Base-by-base conservation (phyloP, 2,329 filamentous ascomycete species). In the Fusarium sp. region DNA sequence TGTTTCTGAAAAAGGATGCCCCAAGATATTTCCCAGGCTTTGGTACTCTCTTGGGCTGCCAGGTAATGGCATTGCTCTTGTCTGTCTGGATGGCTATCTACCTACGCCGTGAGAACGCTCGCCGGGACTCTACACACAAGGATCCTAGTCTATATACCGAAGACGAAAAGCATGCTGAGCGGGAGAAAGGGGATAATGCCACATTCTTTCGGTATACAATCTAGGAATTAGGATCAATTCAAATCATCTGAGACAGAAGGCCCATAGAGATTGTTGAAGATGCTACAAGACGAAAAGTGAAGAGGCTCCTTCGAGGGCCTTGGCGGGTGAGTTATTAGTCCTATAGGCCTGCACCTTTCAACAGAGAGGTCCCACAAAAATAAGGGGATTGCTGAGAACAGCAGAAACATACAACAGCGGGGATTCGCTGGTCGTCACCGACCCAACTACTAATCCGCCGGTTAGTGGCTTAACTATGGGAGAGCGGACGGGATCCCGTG, bases 21-120 rank as follows among this genome's bases (percentile, higher is more conserved):
- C 56, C 62, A 8, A 31, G 56, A 39, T 65, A 62, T 20, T 65
- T 60, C 18, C 61, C 61, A 10, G 61, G 61, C 4, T 60, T 60
- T 2, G 42, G 54, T 1, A 41, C 61, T 10, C 54, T 63, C 10
- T 26, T 63, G 5, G 61, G 54, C 5, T 59, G 44, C 14, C 61
- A 60, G n/a, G 9, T 31, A 0, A 63, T 63, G 42, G 35, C 61
- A 1, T 7, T 60, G 36, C 1, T 42, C 8, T 17, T 60, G 18
- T 60, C 54, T 5, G 5, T 60, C 12, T 60, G 42, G 35, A 60
- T 63, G 61, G 15, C 28, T 3, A 22, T 60, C 11, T 41, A 63
- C 20, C 26, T 63, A 7, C 61, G 61, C 7, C 45, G 26, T 17
- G 45, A 48, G 4, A 48, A 48, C 11, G 13, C 26, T 48, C 45